phyloP scores from a whole-genome alignment of 2,329 filamentous ascomycete genomes.

The Pestalotiopsis sp. region DNA sequence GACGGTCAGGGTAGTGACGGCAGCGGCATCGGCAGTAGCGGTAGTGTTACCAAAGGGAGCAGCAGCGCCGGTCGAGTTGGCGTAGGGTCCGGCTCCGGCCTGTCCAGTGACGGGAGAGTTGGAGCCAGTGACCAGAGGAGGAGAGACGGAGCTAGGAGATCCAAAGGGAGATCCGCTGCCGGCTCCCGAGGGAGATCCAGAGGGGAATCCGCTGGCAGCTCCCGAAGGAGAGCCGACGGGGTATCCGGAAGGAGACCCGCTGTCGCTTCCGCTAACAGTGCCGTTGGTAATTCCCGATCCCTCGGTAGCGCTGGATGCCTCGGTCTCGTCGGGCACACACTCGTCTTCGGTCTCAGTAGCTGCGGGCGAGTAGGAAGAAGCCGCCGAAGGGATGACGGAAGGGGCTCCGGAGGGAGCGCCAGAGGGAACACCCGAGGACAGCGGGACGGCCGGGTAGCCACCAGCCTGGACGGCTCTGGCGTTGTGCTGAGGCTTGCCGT shows the following conservation, averaged over 20 bases:
- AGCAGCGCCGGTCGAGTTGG: constrained; percentile 15
- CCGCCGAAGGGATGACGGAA: not conserved
- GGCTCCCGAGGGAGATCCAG: not conserved
- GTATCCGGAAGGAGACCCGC: not conserved
- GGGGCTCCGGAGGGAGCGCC: not conserved
- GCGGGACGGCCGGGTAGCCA: not conserved
- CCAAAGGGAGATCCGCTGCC: not conserved
- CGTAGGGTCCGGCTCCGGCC: not conserved
- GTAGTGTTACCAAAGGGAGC: constrained; percentile 13
- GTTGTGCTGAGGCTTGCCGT: constrained; percentile 1
- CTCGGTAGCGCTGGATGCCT: not conserved
- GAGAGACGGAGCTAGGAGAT: not conserved
- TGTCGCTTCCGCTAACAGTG: not conserved
- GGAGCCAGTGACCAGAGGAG: not conserved
- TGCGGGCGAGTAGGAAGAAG: not conserved
- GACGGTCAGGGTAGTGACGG: constrained; percentile 27
- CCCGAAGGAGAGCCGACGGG: not conserved
- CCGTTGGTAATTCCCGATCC: not conserved
- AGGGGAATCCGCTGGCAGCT: not conserved
- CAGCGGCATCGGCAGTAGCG: constrained; percentile 15
- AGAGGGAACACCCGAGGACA: not conserved
- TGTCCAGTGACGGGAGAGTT: constrained; percentile 5
- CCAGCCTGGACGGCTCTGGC: not conserved
- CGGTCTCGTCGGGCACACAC: not conserved
- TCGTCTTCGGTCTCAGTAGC: constrained; percentile 8